These are phyloP conservation scores for Penicillium sp. DNA, from an alignment of 2,329 filamentous ascomycete species.

Conservation along the genomic window DNA sequence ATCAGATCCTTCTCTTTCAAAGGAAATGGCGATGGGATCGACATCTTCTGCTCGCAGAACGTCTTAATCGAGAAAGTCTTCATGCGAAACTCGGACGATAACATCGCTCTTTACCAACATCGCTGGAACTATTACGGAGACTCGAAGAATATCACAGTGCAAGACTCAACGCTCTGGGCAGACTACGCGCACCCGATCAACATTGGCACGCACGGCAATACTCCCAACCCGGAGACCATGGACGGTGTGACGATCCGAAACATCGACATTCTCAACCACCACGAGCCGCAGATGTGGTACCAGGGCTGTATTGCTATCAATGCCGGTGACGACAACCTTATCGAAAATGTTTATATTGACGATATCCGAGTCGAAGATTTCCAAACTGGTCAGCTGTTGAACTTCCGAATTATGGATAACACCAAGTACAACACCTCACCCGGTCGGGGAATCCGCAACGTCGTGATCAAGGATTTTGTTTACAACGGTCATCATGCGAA, in stretches of 20 bases:
- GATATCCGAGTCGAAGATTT: neutral
- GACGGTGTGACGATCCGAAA: slow-evolving; percentile 34
- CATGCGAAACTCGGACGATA: neutral
- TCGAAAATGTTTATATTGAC: neutral
- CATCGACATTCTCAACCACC: slow-evolving; percentile 42
- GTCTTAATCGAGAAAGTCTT: neutral
- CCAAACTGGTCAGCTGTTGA: neutral
- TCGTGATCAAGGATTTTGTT: neutral
- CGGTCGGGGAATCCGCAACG: neutral
- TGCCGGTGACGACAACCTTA: slow-evolving; percentile 16
- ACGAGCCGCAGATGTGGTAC: slow-evolving; percentile 39
- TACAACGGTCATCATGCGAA: neutral
- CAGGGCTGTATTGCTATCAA: slow-evolving; percentile 42
- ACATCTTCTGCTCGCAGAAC: neutral
- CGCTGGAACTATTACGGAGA: neutral
- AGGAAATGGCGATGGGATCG: neutral
- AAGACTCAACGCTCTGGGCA: neutral
- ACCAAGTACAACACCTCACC: neutral
- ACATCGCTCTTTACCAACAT: neutral
- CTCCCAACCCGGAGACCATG: slow-evolving; percentile 29
- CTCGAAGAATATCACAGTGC: neutral
- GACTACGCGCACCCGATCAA: neutral
- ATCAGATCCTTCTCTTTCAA: neutral
- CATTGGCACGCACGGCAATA: neutral
- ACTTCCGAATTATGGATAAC: neutral